Evolutionary conservation across 2,329 filamentous ascomycete genomes (phyloP), one percentile per base, ranked within the genome.

Genomic region (Fusarium napiforme): DNA sequence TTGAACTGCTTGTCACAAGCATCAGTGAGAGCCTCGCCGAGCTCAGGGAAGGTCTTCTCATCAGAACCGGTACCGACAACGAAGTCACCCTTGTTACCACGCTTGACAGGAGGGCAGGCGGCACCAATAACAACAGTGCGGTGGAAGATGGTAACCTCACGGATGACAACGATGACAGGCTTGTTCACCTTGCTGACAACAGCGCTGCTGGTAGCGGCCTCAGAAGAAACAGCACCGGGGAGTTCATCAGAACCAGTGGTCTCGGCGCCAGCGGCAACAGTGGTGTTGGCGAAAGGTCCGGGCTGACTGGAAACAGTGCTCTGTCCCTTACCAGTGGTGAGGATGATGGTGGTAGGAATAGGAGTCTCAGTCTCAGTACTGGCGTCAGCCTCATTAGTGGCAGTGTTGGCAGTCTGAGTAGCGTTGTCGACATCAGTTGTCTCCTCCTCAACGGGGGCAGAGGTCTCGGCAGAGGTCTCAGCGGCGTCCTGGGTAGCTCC

Each of bases 1-100:
- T 72, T 53, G 62, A 76, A 78, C 61, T 78, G 77, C 69, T 74
- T 76, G 49, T 74, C 71, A 58, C 77, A 78, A 52, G 77, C 77
- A 40, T 73, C 67, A 34, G 63, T 56, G 55, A 68, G 69, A 28
- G 77, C 77, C 42, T 77, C 64, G 46, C 69, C 77, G 39, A 78
- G 56, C 40, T 70, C 60, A n/a, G 49, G 62, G 69, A 70, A 77
- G 28, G 19, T 59, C 69, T 77, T 61, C 36, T 74, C 72, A 19
- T 72, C 69, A 11, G 60, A 64, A 9, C 66, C 75, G 28, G 63
- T 64, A 28, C 75, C 77, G 40, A 78, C 77, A 26, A 73, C 50
- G 66, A 57, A 78, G 45, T 69, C 67, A 26, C 77, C 77, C 50
- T 63, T 67, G 45, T 40, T 64, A 18, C 62, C 65, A 36, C 64